Base-by-base conservation (phyloP, 768 basidiomycete species). In the Amylocystis lapponica region DNA sequence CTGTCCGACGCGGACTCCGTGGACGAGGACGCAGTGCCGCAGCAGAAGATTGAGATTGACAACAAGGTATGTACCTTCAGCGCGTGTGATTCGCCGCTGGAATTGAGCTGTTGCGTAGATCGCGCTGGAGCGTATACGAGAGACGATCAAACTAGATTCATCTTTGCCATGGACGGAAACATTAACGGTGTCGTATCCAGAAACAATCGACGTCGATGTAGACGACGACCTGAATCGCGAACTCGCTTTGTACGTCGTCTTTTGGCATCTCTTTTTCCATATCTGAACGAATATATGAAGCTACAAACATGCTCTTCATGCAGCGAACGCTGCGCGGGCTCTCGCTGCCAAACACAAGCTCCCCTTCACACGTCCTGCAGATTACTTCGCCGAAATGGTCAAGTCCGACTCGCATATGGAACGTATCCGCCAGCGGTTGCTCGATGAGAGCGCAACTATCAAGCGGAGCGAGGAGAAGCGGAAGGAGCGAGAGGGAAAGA, bases 331-430 rank as follows among this genome's bases (percentile, higher is more conserved):
- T 21, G 92, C 92, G 2, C 81, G 79, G 39, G 59, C 72, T 3
- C 77, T 92, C n/a, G 89, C 89, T n/a, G 66, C 74, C 11, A 83
- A 87, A 54, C 75, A 83, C 60, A 76, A 80, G 19, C 69, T 92
- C 46, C 82, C 93, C 0, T 98, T 96, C 66, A 86, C 88, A 9
- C 85, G 95, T 12, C 96, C 96, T 0, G 54, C 79, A 0, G 95
- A 97, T 65, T 98, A 93, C 63, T 98, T 95, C 51, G 95, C 95
- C 19, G 95, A 98, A 67, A 98, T 98, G 95, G 86, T 97, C 53
- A 97, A 98, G 65, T 84, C 83, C 25, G 96, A 99, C 55, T 71
- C 86, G 6, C 96, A 99, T 66, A 99, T 99, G 96, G 92, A 96
- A 61, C 81, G 92, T 46, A 88, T 98, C 52, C 85, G 96, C 41